phyloP scores from a whole-genome alignment of 164 flowering plant species.

The Kalanchoe fedtschenkoi region DNA sequence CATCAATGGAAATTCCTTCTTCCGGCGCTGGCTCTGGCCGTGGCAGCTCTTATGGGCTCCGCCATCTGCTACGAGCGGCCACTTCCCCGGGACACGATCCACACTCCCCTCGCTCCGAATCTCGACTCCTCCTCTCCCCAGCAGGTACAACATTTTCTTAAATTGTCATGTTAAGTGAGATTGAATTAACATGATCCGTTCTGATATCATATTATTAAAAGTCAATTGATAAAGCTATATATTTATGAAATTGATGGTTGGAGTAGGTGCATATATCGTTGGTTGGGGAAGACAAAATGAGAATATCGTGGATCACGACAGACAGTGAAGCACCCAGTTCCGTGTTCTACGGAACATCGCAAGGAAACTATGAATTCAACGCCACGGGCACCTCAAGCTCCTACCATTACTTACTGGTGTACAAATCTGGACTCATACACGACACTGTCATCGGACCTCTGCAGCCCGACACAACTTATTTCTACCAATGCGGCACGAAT shows the following conservation, averaged over 20 bases:
- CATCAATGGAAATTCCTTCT: background rate
- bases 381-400: constrained; percentile 34
- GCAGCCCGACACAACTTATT: constrained; percentile 31
- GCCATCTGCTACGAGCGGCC: constrained; percentile 4
- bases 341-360: constrained; percentile 46
- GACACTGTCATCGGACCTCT: constrained; percentile 56
- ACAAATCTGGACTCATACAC: constrained; percentile 51
- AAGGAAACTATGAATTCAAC: constrained; percentile 15
- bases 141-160: constrained; percentile 6
- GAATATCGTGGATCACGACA: constrained; percentile 57
- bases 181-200: background rate
- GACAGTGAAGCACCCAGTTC: constrained; percentile 19
- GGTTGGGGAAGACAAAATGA: constrained; percentile 62
- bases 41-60: background rate
- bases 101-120: background rate
- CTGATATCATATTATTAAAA: background rate
- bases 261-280: constrained; percentile 65
- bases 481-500: constrained; percentile 35
- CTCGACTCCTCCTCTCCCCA: constrained; percentile 1
- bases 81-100: background rate
- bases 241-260: background rate
- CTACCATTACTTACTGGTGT: constrained; percentile 24
- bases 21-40: background rate
- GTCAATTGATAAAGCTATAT: no score
- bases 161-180: background rate